Evolutionary conservation across 1,284 basidiomycete genomes (phyloP).

Genomic region (Exobasidium cylindrosporum): DNA sequence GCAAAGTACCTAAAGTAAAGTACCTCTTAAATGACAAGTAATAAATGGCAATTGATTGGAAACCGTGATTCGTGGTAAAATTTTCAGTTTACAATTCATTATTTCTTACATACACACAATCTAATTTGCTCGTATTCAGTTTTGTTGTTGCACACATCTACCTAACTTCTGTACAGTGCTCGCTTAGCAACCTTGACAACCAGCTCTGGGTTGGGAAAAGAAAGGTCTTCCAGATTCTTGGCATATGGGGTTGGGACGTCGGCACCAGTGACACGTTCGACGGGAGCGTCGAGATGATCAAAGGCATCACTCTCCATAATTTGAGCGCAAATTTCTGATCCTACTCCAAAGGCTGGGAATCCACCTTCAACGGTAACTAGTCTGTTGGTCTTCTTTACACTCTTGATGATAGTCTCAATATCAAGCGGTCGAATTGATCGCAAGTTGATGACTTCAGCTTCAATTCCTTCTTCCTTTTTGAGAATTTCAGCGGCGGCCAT

Average conservation of each 20-base stretch:
- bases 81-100: too few species aligned
- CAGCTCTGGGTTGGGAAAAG: slow-evolving; percentile 49
- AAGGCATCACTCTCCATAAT: slow-evolving; percentile 74
- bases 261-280: slow-evolving; percentile 95
- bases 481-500: slow-evolving; percentile 75
- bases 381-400: slow-evolving; percentile 97
- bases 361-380: slow-evolving; percentile 94
- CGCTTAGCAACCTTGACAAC: slow-evolving; percentile 48
- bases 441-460: slow-evolving; percentile 97
- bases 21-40: too few species aligned
- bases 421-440: slow-evolving; percentile 91
- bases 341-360: slow-evolving; percentile 97
- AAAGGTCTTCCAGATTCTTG: slow-evolving; percentile 62
- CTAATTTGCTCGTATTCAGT: too few species aligned
- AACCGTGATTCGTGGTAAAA: too few species aligned
- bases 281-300: slow-evolving; percentile 72
- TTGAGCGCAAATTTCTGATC: slow-evolving; percentile 87
- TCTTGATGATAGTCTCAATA: slow-evolving; percentile 74
- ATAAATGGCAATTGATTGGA: too few species aligned
- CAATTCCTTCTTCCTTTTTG: slow-evolving; percentile 87
- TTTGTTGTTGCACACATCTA: too few species aligned
- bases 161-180: slow-evolving; percentile 39
- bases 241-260: slow-evolving; percentile 55
- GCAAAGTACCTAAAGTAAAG: slow-evolving; percentile 39
- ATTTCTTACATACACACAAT: too few species aligned